Evolutionary conservation across 2,329 filamentous ascomycete species (phyloP), one percentile per base, ranked within the genome.

Genomic region (Monosporascus sp.): DNA sequence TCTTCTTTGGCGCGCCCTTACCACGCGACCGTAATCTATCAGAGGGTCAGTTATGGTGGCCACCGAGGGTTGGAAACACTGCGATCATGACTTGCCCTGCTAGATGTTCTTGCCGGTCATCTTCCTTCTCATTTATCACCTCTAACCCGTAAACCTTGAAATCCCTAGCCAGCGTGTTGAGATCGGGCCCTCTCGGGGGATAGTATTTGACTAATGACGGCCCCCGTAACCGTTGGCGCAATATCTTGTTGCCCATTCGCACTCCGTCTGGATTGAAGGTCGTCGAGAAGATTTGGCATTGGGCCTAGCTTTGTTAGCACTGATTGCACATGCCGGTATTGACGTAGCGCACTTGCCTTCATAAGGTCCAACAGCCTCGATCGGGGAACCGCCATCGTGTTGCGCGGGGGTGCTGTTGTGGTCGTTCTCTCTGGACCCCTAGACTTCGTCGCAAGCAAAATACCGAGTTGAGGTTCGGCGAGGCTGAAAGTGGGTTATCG

Each of bases 1-100:
- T 95, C 83, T 96, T 97, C 82, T 95, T 83, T 7, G 93, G 91
- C 45, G 87, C 83, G 52, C 87, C 87, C 78, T 97, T 97, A 61
- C 91, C 92, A 76, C 91, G 86, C 31, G 81, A 73, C 71, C 90
- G 92, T 63, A 87, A 74, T 64, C 87, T 90, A 64, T 58, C 56
- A 43, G 57, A 49, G 37, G 16, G 61, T 76, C 62, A 74, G 68
- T 54, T 50, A 49, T 31, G 31, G 44, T n/a, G 19, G 44, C 44
- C 19, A 50, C 56, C 59, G 54, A 63, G 56, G 48, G 56, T 55
- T 56, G 6, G 20, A 38, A 38, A 26, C 20, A 51, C 19, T 17
- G 37, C 45, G 49, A 41, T 8, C 14, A 19, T 27, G 50, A 68
- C 79, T 63, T 78, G 81, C 85, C 82, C 81, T 72, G 80, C 78